Percentiles rank a stretch among this genome's conserved stretches.
Evolutionary conservation across 2,329 filamentous ascomycete genomes (phyloP).

Genomic region (Domatiomyces catenatus): DNA sequence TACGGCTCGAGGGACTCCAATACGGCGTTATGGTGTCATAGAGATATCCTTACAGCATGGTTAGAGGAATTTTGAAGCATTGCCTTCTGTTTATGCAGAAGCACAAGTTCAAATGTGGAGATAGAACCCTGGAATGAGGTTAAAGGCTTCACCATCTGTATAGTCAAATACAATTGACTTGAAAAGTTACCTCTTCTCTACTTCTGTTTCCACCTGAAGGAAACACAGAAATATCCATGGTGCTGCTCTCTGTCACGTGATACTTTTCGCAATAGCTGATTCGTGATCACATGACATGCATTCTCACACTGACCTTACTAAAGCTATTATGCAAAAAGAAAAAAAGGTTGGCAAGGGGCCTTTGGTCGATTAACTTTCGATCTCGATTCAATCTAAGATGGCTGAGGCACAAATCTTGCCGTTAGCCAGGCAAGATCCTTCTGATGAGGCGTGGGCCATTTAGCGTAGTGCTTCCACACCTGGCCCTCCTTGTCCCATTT

Average conservation of each 20-base stretch:
- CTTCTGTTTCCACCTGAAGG: too few relatives aligned
- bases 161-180: not conserved
- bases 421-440: conserved; percentile 14
- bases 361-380: too few relatives aligned
- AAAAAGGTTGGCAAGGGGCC: too few relatives aligned
- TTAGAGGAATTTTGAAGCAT: not conserved
- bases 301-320: too few relatives aligned
- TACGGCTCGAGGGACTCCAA: not conserved
- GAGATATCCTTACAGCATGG: not conserved
- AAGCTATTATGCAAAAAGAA: too few relatives aligned
- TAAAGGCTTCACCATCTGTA: not conserved
- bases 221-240: too few relatives aligned
- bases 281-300: too few relatives aligned
- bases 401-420: conserved; percentile 8
- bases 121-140: not conserved
- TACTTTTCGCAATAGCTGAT: too few relatives aligned
- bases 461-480: conserved; percentile 14
- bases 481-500: conserved; percentile 15
- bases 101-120: not conserved
- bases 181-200: not conserved
- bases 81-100: not conserved
- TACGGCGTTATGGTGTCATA: not conserved
- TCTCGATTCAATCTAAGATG: not conserved
- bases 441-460: conserved; percentile 15
- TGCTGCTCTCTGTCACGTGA: too few relatives aligned